Evolutionary conservation across 345 rosid genomes (phyloP).

Genomic region (Turritis glabra): DNA sequence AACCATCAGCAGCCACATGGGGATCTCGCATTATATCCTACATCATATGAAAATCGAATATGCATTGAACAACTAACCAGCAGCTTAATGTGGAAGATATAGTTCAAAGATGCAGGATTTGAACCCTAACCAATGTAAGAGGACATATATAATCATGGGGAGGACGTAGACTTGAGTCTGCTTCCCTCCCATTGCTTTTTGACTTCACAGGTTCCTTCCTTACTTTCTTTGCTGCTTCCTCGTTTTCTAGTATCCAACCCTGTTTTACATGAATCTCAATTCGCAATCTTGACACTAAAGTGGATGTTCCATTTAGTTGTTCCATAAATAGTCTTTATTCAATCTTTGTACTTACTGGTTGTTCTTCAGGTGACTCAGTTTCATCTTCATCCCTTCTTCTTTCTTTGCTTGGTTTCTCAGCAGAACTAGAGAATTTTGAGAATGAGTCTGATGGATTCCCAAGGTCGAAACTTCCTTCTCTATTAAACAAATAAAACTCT

Average conservation of each 20-base stretch:
- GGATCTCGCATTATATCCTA: conserved; percentile 80
- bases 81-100: too few species aligned
- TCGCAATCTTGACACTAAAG: background rate
- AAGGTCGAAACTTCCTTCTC: conserved; percentile 7
- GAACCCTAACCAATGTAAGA: conserved; percentile 35
- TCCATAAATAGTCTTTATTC: background rate
- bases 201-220: background rate
- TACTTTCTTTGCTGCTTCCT: background rate
- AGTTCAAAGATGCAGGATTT: background rate
- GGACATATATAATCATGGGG: conserved; percentile 33
- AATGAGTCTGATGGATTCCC: conserved; percentile 13
- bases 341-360: conserved; percentile 19
- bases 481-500: background rate
- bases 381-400: background rate
- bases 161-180: conserved; percentile 4
- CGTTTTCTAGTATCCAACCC: background rate
- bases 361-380: background rate
- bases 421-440: background rate
- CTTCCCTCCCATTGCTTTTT: conserved; percentile 11
- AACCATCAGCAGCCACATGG: conserved; percentile 74
- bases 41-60: background rate
- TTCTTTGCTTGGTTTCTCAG: background rate
- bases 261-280: background rate
- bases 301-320: background rate
- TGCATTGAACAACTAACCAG: background rate